phyloP scores from a whole-genome alignment of 2,329 filamentous ascomycete species.

The Hypoxylon rubiginosum region DNA sequence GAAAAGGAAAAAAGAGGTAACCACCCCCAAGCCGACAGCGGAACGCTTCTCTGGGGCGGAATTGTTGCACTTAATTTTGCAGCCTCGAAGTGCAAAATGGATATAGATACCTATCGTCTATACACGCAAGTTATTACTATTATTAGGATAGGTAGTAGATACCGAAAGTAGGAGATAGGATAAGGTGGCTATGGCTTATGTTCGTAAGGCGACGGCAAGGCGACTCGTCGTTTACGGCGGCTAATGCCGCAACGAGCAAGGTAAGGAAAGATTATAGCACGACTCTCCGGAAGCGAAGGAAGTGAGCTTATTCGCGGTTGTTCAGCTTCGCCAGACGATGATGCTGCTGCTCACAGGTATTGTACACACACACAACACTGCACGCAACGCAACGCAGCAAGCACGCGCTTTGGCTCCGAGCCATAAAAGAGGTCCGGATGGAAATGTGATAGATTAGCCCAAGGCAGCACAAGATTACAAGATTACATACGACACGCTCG shows the following conservation, averaged over 20 bases:
- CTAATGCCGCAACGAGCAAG: not conserved
- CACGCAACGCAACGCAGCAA: too few relatives aligned
- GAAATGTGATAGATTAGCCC: not conserved
- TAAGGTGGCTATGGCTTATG: not conserved
- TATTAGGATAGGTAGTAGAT: not conserved
- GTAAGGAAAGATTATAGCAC: not conserved
- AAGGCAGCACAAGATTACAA: not conserved
- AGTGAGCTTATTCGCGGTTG: not conserved
- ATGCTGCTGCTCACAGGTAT: not conserved
- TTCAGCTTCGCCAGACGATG: not conserved
- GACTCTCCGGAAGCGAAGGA: not conserved
- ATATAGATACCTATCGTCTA: not conserved
- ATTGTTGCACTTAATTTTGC: conserved; percentile 4
- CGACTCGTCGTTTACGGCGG: not conserved
- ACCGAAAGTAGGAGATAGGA: not conserved
- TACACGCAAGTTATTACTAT: not conserved
- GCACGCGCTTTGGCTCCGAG: not conserved
- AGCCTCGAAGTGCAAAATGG: not conserved
- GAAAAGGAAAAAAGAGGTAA: not conserved
- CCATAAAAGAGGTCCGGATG: not conserved
- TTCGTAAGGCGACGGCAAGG: not conserved
- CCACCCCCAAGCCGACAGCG: conserved; percentile 23
- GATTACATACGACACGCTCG: too few relatives aligned
- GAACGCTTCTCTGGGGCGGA: conserved; percentile 18
- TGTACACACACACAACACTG: not conserved